Evolutionary conservation across 2,329 filamentous ascomycete species (phyloP).

Genomic region (Lachnellula cervina): DNA sequence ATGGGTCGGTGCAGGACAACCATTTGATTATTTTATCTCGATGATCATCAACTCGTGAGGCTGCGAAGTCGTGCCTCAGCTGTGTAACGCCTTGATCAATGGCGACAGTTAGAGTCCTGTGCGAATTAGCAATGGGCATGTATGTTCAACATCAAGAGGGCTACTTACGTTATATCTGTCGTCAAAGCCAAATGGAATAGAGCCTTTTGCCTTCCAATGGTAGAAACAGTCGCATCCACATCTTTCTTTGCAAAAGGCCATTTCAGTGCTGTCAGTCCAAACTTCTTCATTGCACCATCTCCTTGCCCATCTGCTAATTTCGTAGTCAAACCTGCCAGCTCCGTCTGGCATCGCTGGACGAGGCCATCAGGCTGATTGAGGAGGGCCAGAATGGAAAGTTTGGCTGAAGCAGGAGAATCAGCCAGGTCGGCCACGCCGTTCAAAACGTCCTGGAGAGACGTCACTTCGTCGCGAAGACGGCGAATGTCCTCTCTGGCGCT

Average conservation of each 20-base stretch:
- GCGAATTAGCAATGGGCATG: neutral
- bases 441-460: constrained; percentile 6
- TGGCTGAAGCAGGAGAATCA: neutral
- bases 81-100: constrained; percentile 1
- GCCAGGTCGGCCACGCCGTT: constrained; percentile 1
- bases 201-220: constrained; percentile 7
- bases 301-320: constrained; percentile 3
- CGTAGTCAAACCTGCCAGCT: neutral
- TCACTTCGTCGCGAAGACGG: constrained; percentile 1
- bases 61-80: constrained; percentile 1
- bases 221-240: neutral
- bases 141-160: neutral
- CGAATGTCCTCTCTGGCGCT: constrained; percentile 5
- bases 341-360: constrained; percentile 3
- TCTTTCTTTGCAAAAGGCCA: constrained; percentile 8
- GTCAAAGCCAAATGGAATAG: constrained; percentile 3
- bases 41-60: neutral
- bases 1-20: constrained; percentile 35
- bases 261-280: constrained; percentile 1
- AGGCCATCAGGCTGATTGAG: constrained; percentile 4
- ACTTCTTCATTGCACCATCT: neutral
- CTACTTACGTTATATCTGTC: constrained; percentile 3
- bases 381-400: neutral
- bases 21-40: constrained; percentile 20
- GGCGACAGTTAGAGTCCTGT: neutral